Evolutionary conservation across 371 early-diverging fungal genomes (phyloP), one percentile per base, ranked within the genome.

Genomic region (Syncephalis plumigaleata): DNA sequence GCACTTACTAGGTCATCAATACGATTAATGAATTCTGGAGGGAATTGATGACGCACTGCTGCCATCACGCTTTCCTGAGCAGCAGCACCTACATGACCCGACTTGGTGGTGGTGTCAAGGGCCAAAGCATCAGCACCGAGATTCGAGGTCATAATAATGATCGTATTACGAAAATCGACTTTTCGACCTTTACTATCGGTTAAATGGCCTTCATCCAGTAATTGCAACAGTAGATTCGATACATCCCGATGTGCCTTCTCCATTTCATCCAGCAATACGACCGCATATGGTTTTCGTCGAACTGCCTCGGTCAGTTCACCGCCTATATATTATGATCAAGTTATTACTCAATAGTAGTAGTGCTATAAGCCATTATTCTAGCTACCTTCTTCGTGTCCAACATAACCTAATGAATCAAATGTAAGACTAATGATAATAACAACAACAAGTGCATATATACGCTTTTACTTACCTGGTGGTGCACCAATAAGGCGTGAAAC

Each of bases 81-180:
- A 8, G 76, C 58, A 0, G 65, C 66, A 9, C 57, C 57, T 39
- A 59, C 55, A 18, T 57, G 54, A 0, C 23, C 51, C 8, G 42
- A 44, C 25, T 51, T 55, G 44, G 52, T 50, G 44, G 52, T 50
- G 0, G 54, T 9, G 36, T 45, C 44, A 7, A 38, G 54, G 46
- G 25, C 51, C 20, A 38, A 58, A 1, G 66, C 70, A 42, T 73
- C 70, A 11, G 77, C 75, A 3, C 79, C 79, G 42, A 79, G 55
- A 49, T 94, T 92, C 42, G 83, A 80, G 0, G 93, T 95, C 82
- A 91, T 87, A 51, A 95, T 82, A 47, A 95, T 77, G 48, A 95
- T 84, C 0, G 89, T 87, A 54, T 95, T 91, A 16, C 81, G 75
- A 64, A 91, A 95, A 61, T 91, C 85, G 31, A 91, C 74, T 31